Evolutionary conservation across 345 rosid species (phyloP).

Genomic region (Citrus glauca): DNA sequence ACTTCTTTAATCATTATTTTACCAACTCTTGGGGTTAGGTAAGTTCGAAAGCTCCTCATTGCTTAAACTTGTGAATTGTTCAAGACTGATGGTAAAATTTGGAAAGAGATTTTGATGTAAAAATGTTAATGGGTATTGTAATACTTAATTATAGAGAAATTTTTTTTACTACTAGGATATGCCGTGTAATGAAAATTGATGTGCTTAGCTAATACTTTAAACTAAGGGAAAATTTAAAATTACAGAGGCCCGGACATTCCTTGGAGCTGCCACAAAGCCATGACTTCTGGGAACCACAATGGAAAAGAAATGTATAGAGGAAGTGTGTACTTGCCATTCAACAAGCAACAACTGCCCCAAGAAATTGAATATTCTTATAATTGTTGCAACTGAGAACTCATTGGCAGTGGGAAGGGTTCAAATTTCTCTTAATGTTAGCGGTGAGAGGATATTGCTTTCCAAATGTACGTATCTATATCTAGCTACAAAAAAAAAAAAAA

Average conservation of each 20-base stretch:
- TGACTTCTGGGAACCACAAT: neutral
- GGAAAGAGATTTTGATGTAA: conserved; percentile 16
- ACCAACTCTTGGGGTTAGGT: neutral
- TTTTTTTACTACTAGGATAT: neutral
- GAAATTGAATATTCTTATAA: too few species aligned
- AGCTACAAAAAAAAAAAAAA: too few species aligned
- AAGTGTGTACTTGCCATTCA: neutral
- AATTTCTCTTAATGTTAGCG: too few species aligned
- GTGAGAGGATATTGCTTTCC: too few species aligned
- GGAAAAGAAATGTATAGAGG: neutral
- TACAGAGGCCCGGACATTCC: too few species aligned
- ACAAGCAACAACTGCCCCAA: neutral
- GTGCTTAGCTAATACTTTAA: neutral
- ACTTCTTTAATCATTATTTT: neutral
- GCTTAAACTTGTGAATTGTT: neutral
- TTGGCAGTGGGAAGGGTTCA: too few species aligned
- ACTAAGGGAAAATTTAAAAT: neutral
- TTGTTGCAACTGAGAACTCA: too few species aligned
- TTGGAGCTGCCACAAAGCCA: neutral
- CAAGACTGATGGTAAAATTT: conserved; percentile 5
- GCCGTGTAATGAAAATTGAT: neutral
- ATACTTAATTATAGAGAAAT: neutral
- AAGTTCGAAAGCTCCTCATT: neutral
- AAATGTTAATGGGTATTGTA: neutral
- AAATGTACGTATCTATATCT: too few species aligned